These are phyloP conservation scores for Trichosporon sp. DNA, from an alignment of 1,284 basidiomycete species.

Conservation along the genomic window DNA sequence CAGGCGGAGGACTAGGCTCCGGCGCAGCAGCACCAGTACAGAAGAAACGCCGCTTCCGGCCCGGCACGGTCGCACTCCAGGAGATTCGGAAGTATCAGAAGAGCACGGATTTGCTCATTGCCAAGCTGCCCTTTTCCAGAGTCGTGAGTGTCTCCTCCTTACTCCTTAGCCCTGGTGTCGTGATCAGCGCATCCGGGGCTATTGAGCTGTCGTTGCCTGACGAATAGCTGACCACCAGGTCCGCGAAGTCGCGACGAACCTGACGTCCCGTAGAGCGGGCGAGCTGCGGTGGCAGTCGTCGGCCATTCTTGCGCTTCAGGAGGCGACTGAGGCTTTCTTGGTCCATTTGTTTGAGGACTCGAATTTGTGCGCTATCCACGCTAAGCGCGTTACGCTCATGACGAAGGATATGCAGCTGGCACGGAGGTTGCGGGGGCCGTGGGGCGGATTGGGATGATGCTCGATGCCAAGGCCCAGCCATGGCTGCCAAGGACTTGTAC, in stretches of 20 bases:
- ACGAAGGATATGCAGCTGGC: constrained; percentile 94
- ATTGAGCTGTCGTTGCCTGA: too few relatives aligned
- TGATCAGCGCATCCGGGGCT: too few relatives aligned
- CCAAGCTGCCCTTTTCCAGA: constrained; percentile 84
- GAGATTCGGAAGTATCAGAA: constrained; percentile 94
- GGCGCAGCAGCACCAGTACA: not conserved
- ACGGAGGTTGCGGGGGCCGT: constrained; percentile 81
- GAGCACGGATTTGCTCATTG: constrained; percentile 77
- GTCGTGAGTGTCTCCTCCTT: constrained; percentile 57
- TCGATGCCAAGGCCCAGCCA: too few relatives aligned
- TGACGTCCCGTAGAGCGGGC: constrained; percentile 67
- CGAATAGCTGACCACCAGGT: constrained; percentile 68
- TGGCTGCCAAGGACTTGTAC: too few relatives aligned
- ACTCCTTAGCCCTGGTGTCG: too few relatives aligned
- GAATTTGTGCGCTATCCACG: constrained; percentile 94
- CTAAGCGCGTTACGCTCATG: constrained; percentile 98
- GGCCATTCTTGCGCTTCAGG: constrained; percentile 82
- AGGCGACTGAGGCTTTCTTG: constrained; percentile 88
- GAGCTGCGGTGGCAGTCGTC: constrained; percentile 84
- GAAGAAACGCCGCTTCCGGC: constrained; percentile 57
- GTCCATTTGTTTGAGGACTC: constrained; percentile 95
- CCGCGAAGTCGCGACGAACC: constrained; percentile 80
- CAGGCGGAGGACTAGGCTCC: not conserved
- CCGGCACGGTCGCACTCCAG: constrained; percentile 78
- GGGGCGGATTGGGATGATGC: constrained; percentile 51